A percentile compares a stretch with the other conserved stretches of the same genome.
Conservation (phyloP, 768 basidiomycete species). For the Suillus clintonianus region DNA sequence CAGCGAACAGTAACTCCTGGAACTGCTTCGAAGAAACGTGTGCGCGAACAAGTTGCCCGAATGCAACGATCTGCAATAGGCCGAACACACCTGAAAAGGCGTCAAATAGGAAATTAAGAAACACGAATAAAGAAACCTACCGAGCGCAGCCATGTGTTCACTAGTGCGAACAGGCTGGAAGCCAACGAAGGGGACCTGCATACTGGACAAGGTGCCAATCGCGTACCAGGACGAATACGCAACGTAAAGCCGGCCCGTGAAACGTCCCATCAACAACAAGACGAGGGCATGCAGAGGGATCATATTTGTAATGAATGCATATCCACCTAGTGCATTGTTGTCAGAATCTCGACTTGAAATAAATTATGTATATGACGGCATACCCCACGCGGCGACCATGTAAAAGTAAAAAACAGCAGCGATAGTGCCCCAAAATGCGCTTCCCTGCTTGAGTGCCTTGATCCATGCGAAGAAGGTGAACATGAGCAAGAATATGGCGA, state of each 20-base stretch:
- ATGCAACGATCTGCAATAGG: constrained; percentile 93
- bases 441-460: constrained; percentile 91
- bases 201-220: constrained; percentile 93
- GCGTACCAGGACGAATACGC: constrained; percentile 98
- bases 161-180: constrained; percentile 98
- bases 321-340: constrained; percentile 63
- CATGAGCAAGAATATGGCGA: constrained; percentile 99
- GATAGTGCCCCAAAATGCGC: constrained; percentile 85
- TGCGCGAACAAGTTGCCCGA: constrained; percentile 83
- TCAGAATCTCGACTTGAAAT: not conserved
- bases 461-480: constrained; percentile 98
- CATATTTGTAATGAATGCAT: constrained; percentile 99
- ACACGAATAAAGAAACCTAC: constrained; percentile 39
- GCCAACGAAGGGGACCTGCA: constrained; percentile 99
- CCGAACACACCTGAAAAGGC: constrained; percentile 80
- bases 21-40: constrained; percentile 93
- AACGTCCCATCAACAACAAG: constrained; percentile 95
- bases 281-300: constrained; percentile 95
- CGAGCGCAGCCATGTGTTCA: constrained; percentile 98
- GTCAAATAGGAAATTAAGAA: constrained; percentile 12
- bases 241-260: constrained; percentile 87
- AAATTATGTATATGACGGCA: constrained; percentile 19
- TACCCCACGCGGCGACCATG: constrained; percentile 99
- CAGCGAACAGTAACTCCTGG: constrained; percentile 72
- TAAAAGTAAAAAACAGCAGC: constrained; percentile 98